phyloP scores from a whole-genome alignment of 1,284 basidiomycete genomes.

The Ganoderma sp. region DNA sequence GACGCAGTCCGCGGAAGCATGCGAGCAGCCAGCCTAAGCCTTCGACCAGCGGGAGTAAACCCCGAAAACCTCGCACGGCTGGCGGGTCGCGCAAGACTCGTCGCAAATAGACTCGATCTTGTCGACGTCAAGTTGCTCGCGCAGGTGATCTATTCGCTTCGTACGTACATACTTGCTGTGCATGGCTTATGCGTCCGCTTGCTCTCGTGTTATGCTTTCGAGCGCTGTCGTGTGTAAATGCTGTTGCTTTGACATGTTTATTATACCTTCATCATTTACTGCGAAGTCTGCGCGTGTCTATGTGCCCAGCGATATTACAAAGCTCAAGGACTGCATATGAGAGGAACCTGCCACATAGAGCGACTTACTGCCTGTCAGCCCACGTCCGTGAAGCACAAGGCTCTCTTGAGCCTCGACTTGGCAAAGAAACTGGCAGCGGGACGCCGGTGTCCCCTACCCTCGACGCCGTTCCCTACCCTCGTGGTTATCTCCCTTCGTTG shows the following conservation, averaged over 20 bases:
- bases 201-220: neutral
- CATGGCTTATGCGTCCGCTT: neutral
- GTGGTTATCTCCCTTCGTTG: too few species aligned
- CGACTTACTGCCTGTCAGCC: neutral
- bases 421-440: too few species aligned
- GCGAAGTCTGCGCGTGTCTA: neutral
- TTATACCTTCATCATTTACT: neutral
- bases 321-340: neutral
- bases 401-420: too few species aligned
- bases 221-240: neutral
- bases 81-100: neutral
- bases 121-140: too few species aligned
- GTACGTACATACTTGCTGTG: neutral
- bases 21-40: constrained; percentile 1
- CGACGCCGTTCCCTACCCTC: too few species aligned
- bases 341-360: neutral
- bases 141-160: too few species aligned
- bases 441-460: too few species aligned
- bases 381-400: too few species aligned
- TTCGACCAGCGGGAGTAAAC: neutral
- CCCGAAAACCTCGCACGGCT: neutral
- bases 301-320: neutral
- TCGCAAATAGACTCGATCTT: neutral
- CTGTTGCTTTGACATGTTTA: neutral
- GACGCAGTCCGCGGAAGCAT: neutral